phyloP scores from a whole-genome alignment of 805 yeast genomes.

The Komagataella mondaviorum region DNA sequence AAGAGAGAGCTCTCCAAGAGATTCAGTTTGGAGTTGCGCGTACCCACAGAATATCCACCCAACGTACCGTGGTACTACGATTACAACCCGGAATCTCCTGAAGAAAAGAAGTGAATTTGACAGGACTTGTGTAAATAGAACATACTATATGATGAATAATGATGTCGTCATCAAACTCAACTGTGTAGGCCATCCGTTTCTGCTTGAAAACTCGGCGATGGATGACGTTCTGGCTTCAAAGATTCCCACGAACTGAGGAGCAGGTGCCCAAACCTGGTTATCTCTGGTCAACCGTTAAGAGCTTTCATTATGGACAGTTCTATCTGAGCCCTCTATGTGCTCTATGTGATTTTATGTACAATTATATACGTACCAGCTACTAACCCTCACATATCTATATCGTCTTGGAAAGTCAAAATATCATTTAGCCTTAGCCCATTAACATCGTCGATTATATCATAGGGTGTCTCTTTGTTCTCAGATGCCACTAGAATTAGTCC shows the following conservation, averaged over 20 bases:
- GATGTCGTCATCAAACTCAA: neutral
- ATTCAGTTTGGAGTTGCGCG: slow-evolving; percentile 73
- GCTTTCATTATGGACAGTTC: neutral
- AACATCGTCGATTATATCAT: slow-evolving; percentile 17
- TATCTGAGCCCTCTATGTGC: neutral
- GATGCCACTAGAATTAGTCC: slow-evolving; percentile 80
- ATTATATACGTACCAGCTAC: neutral
- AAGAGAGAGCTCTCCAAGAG: slow-evolving; percentile 38
- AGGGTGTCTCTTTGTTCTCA: slow-evolving; percentile 14
- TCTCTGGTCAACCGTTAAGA: neutral
- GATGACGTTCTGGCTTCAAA: too few relatives aligned
- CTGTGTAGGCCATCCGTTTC: neutral
- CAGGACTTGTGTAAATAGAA: neutral
- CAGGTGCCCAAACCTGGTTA: too few relatives aligned
- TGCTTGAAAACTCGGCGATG: neutral
- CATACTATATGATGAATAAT: neutral
- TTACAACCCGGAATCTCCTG: slow-evolving; percentile 14
- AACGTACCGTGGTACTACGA: slow-evolving; percentile 65
- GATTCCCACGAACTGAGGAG: too few relatives aligned
- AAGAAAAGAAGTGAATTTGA: slow-evolving; percentile 5
- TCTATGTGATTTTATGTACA: neutral
- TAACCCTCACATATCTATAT: slow-evolving; percentile 28
- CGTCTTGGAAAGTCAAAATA: slow-evolving; percentile 53
- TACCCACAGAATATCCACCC: slow-evolving; percentile 87
- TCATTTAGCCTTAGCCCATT: slow-evolving; percentile 60